Percentiles rank a stretch among this genome's conserved stretches.
phyloP scores from a whole-genome alignment of 371 early-diverging fungal genomes.

The Actinomortierella wolfii region DNA sequence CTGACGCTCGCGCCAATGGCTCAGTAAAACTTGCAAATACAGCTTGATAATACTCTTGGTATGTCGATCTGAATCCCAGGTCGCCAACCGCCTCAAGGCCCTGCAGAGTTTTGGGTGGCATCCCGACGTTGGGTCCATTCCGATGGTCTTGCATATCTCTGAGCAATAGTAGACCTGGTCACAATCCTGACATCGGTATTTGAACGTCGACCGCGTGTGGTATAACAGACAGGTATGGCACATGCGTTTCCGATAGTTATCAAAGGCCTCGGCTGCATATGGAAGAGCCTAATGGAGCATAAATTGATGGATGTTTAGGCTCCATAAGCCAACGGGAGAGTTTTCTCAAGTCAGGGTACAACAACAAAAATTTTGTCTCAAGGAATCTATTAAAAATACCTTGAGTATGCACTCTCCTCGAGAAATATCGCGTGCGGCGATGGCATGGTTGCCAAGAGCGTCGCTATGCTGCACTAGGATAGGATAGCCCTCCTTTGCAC shows the following conservation, averaged over 20 bases:
- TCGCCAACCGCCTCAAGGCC: slow-evolving; percentile 32
- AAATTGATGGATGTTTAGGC: neutral
- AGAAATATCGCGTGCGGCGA: slow-evolving; percentile 35
- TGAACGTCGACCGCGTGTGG: slow-evolving; percentile 28
- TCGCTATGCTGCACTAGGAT: slow-evolving; percentile 34
- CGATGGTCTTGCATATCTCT: slow-evolving; percentile 21
- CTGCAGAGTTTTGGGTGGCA: slow-evolving; percentile 27
- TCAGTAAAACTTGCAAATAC: slow-evolving; percentile 29
- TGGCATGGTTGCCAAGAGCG: slow-evolving; percentile 37
- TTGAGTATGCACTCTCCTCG: slow-evolving; percentile 38
- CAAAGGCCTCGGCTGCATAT: slow-evolving; percentile 45
- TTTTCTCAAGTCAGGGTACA: neutral
- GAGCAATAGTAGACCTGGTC: slow-evolving; percentile 46
- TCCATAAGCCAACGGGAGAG: neutral
- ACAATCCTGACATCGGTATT: slow-evolving; percentile 33
- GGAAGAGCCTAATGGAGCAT: slow-evolving; percentile 26
- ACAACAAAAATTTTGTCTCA: neutral
- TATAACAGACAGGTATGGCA: slow-evolving; percentile 45
- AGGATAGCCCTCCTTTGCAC: slow-evolving; percentile 32
- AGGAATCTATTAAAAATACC: too few species aligned
- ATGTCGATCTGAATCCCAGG: slow-evolving; percentile 42
- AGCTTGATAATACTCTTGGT: slow-evolving; percentile 47
- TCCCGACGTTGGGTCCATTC: slow-evolving; percentile 29
- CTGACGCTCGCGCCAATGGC: slow-evolving; percentile 41
- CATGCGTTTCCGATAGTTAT: slow-evolving; percentile 42